These are phyloP conservation scores for Penstemon eatonii DNA, from an alignment of 257 asterid species.

Conservation along the genomic window DNA sequence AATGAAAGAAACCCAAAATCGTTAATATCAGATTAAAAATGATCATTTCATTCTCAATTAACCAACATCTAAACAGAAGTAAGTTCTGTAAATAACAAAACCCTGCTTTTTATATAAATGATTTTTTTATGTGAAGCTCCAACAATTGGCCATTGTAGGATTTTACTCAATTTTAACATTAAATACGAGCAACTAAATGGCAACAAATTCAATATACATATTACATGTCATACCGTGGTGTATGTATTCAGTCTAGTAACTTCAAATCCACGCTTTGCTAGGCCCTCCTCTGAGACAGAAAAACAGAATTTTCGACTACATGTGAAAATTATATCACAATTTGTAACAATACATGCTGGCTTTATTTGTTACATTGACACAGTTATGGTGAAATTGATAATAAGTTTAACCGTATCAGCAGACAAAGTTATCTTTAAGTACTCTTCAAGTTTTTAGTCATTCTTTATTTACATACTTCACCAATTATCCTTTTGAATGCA, in stretches of 20 bases:
- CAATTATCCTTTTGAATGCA: background rate
- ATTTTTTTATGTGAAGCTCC: background rate
- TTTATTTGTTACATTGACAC: background rate
- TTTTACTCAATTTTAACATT: background rate
- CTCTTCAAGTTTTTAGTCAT: background rate
- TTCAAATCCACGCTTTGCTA: constrained; percentile 79
- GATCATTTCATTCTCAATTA: background rate
- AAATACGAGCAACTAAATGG: constrained; percentile 14
- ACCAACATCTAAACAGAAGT: background rate
- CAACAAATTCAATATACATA: constrained; percentile 5
- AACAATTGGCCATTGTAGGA: background rate
- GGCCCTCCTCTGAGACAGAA: constrained; percentile 78
- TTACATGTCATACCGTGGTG: constrained; percentile 67
- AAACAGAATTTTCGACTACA: background rate
- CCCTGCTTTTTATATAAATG: background rate
- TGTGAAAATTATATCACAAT: background rate
- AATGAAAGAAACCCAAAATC: background rate
- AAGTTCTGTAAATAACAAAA: background rate
- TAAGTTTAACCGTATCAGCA: background rate
- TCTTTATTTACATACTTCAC: background rate
- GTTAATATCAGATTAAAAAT: background rate
- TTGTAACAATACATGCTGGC: background rate
- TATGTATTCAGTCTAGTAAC: constrained; percentile 89
- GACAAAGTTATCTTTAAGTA: background rate
- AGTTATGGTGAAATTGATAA: background rate